Evolutionary conservation across 2,329 filamentous ascomycete genomes (phyloP).

Genomic region (Trichoderma arundinaceum): DNA sequence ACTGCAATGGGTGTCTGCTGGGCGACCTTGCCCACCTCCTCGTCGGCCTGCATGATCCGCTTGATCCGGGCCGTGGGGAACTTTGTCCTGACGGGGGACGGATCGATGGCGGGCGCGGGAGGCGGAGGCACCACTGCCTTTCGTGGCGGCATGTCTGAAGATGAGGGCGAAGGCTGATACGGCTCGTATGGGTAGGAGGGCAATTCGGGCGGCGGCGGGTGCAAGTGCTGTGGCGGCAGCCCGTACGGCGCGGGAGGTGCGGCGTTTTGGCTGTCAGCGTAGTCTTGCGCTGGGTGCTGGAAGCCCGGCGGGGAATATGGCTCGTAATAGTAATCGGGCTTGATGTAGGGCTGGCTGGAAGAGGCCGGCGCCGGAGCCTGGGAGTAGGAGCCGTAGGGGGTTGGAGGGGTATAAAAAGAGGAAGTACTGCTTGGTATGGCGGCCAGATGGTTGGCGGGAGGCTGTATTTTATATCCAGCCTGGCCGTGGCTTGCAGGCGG

Average conservation of each 20-base stretch:
- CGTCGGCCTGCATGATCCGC: slow-evolving; percentile 98
- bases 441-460: slow-evolving; percentile 40
- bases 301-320: slow-evolving; percentile 36
- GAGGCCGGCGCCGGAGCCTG: slow-evolving; percentile 16
- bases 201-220: slow-evolving; percentile 11
- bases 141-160: slow-evolving; percentile 45
- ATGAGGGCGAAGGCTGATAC: slow-evolving; percentile 13
- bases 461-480: slow-evolving; percentile 43
- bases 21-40: slow-evolving; percentile 97
- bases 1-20: slow-evolving; percentile 97
- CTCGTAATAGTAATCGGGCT: slow-evolving; percentile 32
- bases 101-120: slow-evolving; percentile 54
- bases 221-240: slow-evolving; percentile 33
- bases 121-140: slow-evolving; percentile 43
- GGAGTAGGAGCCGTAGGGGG: slow-evolving; percentile 17
- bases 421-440: slow-evolving; percentile 36
- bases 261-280: slow-evolving; percentile 27
- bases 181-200: slow-evolving; percentile 13
- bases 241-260: slow-evolving; percentile 33
- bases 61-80: slow-evolving; percentile 98
- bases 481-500: slow-evolving; percentile 41
- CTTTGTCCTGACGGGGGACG: slow-evolving; percentile 85
- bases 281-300: slow-evolving; percentile 25
- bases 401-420: slow-evolving; percentile 39
- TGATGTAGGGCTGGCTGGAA: slow-evolving; percentile 35